A percentile compares a stretch with the other conserved stretches of the same genome.
Conservation (phyloP, 331 rosid genomes). For the Spiraea crenata region DNA sequence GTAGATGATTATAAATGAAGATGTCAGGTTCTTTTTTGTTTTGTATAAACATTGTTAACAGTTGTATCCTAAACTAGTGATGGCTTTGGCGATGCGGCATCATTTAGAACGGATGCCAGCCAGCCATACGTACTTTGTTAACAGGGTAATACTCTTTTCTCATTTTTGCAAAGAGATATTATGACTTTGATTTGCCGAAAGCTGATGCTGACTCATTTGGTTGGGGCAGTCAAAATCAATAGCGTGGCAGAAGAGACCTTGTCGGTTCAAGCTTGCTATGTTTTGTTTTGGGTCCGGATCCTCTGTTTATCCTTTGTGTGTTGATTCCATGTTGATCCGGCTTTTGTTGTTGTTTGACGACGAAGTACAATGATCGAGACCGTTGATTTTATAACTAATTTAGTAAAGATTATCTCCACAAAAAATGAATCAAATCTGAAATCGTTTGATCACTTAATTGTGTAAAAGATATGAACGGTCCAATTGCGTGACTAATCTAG, state of each 20-base stretch:
- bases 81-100: background rate
- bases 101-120: conserved; percentile 1
- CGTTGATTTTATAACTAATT: too few relatives aligned
- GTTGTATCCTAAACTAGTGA: background rate
- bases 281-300: too few relatives aligned
- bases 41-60: background rate
- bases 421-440: too few relatives aligned
- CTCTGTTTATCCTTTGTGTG: too few relatives aligned
- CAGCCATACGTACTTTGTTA: background rate
- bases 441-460: too few relatives aligned
- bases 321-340: too few relatives aligned
- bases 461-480: too few relatives aligned
- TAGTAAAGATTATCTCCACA: too few relatives aligned
- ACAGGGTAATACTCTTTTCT: background rate
- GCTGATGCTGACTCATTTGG: conserved; percentile 1
- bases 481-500: too few relatives aligned
- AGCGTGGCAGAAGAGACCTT: background rate
- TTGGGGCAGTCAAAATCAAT: background rate
- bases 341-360: too few relatives aligned
- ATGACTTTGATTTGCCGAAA: background rate
- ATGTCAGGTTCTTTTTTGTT: conserved; percentile 18
- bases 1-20: conserved; percentile 24
- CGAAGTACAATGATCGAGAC: too few relatives aligned
- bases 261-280: background rate
- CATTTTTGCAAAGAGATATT: background rate